Evolutionary conservation across 345 rosid genomes (phyloP).

Genomic region (Pistacia integerrima): DNA sequence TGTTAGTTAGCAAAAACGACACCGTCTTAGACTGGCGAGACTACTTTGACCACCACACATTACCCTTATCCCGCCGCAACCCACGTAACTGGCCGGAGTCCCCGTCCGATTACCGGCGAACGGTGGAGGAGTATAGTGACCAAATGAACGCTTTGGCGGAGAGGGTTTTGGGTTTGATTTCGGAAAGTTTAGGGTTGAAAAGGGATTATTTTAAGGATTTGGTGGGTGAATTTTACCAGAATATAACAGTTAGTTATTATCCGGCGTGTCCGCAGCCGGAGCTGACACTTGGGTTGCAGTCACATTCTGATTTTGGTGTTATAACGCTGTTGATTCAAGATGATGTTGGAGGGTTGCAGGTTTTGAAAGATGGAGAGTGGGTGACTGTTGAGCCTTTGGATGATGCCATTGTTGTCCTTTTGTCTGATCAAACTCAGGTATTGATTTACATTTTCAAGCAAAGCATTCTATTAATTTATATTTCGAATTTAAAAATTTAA

Average conservation of each 20-base stretch:
- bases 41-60: conserved; percentile 85
- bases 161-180: conserved; percentile 61
- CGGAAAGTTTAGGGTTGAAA: conserved; percentile 64
- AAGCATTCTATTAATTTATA: too few species aligned
- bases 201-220: conserved; percentile 55
- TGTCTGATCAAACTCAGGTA: conserved; percentile 91
- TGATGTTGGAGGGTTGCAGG: conserved; percentile 81
- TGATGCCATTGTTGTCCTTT: conserved; percentile 68
- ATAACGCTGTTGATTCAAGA: conserved; percentile 85
- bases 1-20: conserved; percentile 50
- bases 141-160: conserved; percentile 60
- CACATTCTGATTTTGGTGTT: conserved; percentile 87
- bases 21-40: conserved; percentile 90
- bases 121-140: conserved; percentile 59
- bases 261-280: conserved; percentile 95
- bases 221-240: conserved; percentile 82
- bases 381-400: conserved; percentile 55
- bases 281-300: conserved; percentile 82
- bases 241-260: conserved; percentile 79
- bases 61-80: conserved; percentile 75
- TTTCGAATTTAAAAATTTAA: too few species aligned
- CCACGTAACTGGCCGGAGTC: conserved; percentile 72
- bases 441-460: neutral
- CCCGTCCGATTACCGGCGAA: conserved; percentile 68
- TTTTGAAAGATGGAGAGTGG: conserved; percentile 71